Percentiles rank a stretch among this genome's conserved stretches.
Evolutionary conservation across 176 grass and related monocot species (phyloP).

Genomic region (Dactylis glomerata): DNA sequence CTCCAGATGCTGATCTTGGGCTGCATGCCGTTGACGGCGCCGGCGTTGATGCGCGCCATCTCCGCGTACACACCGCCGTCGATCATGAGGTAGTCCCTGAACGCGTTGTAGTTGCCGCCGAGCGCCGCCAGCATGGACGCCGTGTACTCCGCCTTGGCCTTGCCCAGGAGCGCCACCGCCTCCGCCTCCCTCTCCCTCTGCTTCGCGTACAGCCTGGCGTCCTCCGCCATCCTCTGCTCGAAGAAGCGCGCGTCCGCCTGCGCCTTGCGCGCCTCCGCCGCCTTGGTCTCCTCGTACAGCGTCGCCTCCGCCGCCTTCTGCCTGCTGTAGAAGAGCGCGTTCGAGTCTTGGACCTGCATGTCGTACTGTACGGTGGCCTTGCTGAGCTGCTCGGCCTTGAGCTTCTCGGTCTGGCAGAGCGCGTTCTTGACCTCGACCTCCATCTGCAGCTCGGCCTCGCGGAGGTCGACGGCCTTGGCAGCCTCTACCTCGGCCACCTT

Average conservation of each 20-base stretch:
- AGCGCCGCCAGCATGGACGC: too few relatives aligned
- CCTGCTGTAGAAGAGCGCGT: constrained; percentile 50
- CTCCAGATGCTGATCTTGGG: constrained; percentile 82
- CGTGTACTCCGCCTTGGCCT: constrained; percentile 63
- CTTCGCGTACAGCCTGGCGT: constrained; percentile 60
- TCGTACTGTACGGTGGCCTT: too few relatives aligned
- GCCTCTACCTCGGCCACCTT: too few relatives aligned
- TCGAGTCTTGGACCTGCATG: constrained; percentile 66
- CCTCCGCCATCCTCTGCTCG: constrained; percentile 36
- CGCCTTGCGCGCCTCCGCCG: constrained; percentile 41
- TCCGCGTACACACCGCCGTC: constrained; percentile 60
- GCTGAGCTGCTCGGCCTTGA: too few relatives aligned
- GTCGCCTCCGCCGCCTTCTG: too few relatives aligned
- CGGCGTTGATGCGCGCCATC: constrained; percentile 76
- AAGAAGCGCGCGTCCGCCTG: constrained; percentile 53
- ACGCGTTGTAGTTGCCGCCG: constrained; percentile 53
- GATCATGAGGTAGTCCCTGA: constrained; percentile 83
- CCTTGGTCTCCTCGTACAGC: constrained; percentile 51
- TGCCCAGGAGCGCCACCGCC: constrained; percentile 32
- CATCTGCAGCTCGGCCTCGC: too few relatives aligned
- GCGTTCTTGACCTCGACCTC: too few relatives aligned
- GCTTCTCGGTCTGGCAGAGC: too few relatives aligned
- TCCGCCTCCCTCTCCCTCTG: constrained; percentile 61
- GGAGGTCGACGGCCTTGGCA: too few relatives aligned
- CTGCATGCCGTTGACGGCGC: constrained; percentile 53